Conservation (phyloP, 768 basidiomycete species). For the Psilocybe sp. region DNA sequence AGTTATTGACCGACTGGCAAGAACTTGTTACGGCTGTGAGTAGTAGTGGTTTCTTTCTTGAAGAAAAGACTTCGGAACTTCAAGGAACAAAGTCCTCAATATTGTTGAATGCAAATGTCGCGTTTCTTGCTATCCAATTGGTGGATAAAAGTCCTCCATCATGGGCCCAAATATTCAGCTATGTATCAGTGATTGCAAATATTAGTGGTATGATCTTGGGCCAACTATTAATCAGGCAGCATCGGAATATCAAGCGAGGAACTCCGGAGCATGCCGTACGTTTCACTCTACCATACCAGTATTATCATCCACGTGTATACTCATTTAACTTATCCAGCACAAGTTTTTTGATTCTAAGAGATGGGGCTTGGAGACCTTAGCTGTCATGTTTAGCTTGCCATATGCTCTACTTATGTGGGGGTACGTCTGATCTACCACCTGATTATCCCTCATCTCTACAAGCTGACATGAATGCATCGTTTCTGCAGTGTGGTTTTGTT, state of each 20-base stretch:
- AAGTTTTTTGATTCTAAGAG: slow-evolving; percentile 3
- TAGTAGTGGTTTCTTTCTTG: neutral
- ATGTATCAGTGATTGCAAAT: slow-evolving; percentile 42
- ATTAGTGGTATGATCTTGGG: slow-evolving; percentile 43
- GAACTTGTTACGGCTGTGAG: slow-evolving; percentile 39
- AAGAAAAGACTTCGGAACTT: too few relatives aligned
- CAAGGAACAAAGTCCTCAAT: slow-evolving; percentile 44
- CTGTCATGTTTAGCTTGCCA: slow-evolving; percentile 54
- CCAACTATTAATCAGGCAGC: slow-evolving; percentile 39
- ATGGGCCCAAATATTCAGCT: slow-evolving; percentile 40
- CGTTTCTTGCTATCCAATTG: slow-evolving; percentile 49
- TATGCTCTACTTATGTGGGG: slow-evolving; percentile 59
- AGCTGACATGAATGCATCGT: neutral
- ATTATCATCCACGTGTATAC: neutral
- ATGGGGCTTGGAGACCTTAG: slow-evolving; percentile 45
- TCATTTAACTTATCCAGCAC: neutral
- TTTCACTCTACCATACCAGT: neutral
- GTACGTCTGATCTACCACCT: slow-evolving; percentile 30
- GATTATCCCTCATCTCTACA: neutral
- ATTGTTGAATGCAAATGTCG: slow-evolving; percentile 54
- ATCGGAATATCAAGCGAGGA: slow-evolving; percentile 17
- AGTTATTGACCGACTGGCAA: slow-evolving; percentile 24
- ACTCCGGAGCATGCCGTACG: neutral
- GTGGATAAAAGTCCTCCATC: slow-evolving; percentile 25
- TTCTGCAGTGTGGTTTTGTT: slow-evolving; percentile 19